Conservation (phyloP, 2,329 filamentous ascomycete genomes). For the Colletotrichum musicola region DNA sequence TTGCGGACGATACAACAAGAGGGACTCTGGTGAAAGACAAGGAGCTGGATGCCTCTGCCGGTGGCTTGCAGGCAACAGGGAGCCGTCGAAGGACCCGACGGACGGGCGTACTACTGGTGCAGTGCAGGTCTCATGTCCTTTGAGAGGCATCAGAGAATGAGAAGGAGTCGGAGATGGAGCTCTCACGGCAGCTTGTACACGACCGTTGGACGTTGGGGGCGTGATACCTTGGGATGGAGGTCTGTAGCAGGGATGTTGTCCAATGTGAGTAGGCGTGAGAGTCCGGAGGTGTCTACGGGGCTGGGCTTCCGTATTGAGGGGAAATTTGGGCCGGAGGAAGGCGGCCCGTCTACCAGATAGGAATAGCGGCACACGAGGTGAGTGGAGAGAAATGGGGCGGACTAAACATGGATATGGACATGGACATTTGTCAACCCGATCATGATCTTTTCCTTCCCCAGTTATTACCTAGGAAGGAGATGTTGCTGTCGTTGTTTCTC, state of each 20-base stretch:
- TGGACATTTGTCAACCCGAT: constrained; percentile 3
- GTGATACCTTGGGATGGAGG: neutral
- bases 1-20: neutral
- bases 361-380: constrained; percentile 26
- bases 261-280: neutral
- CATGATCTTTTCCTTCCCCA: neutral
- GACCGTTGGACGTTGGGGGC: neutral
- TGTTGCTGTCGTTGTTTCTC: neutral
- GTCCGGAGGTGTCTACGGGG: constrained; percentile 10
- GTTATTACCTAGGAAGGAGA: neutral
- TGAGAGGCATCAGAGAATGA: neutral
- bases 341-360: constrained; percentile 41
- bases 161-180: too few relatives aligned
- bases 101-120: neutral
- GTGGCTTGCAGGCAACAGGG: constrained; percentile 19
- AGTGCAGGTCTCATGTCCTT: neutral
- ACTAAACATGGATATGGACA: neutral
- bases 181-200: neutral
- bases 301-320: constrained; percentile 27
- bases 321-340: constrained; percentile 40
- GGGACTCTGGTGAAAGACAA: neutral
- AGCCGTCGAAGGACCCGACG: neutral
- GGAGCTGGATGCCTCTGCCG: constrained; percentile 18
- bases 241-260: neutral
- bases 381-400: neutral